Percentiles rank a stretch among this genome's conserved stretches.
These are phyloP conservation scores for Seiridium unicorne DNA, from an alignment of 2,329 filamentous ascomycete genomes.

Conservation along the genomic window DNA sequence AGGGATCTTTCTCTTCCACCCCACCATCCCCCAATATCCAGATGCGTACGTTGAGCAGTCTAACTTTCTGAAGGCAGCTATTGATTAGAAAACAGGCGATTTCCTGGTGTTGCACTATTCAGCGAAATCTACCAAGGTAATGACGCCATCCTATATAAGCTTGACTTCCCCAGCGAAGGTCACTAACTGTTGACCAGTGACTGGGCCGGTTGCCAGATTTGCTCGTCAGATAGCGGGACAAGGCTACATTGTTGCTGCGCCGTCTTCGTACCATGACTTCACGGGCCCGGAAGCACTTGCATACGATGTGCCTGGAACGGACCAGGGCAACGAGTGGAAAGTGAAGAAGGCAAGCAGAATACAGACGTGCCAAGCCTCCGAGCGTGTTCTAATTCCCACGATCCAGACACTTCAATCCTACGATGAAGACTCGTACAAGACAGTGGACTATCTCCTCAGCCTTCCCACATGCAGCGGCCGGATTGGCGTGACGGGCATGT, in stretches of 20 bases:
- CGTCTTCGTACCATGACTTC: slow-evolving; percentile 92
- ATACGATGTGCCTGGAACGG: slow-evolving; percentile 86
- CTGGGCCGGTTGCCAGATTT: slow-evolving; percentile 85
- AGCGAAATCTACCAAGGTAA: slow-evolving; percentile 94
- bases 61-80: slow-evolving; percentile 2
- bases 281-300: slow-evolving; percentile 78
- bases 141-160: too few species aligned
- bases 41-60: slow-evolving; percentile 58
- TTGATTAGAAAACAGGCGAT: slow-evolving; percentile 46
- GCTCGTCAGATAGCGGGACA: slow-evolving; percentile 89
- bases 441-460: slow-evolving; percentile 68
- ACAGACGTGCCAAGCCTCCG: not conserved
- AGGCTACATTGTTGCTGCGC: slow-evolving; percentile 89
- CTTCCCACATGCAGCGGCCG: slow-evolving; percentile 78
- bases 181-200: slow-evolving; percentile 55
- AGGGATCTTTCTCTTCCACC: slow-evolving; percentile 91
- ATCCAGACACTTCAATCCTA: slow-evolving; percentile 76
- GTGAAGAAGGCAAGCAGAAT: slow-evolving; percentile 61
- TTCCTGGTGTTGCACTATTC: slow-evolving; percentile 85
- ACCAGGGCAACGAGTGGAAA: slow-evolving; percentile 85
- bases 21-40: slow-evolving; percentile 79
- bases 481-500: slow-evolving; percentile 85
- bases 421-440: slow-evolving; percentile 71
- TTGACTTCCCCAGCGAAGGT: not conserved
- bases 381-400: not conserved